These are phyloP conservation scores for Cicer pinnatifidum DNA, from an alignment of 306 rosid species.

Conservation along the genomic window DNA sequence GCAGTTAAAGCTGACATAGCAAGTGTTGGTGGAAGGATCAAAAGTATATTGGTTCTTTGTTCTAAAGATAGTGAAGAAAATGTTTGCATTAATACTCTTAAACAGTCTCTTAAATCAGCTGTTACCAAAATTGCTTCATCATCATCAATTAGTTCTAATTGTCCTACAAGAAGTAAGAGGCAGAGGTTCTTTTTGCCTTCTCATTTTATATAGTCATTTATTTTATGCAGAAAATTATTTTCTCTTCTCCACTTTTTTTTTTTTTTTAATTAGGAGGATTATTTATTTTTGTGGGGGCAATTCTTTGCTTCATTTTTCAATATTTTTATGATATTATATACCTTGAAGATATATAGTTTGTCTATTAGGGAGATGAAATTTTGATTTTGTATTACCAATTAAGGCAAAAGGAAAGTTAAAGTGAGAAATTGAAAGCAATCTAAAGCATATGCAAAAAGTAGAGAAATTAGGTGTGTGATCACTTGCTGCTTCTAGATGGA, in stretches of 20 bases:
- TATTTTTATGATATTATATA: conserved; percentile 33
- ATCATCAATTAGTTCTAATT: conserved; percentile 57
- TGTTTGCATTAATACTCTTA: conserved; percentile 68
- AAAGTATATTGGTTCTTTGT: conserved; percentile 75
- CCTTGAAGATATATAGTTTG: conserved; percentile 8
- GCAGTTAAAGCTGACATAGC: conserved; percentile 86
- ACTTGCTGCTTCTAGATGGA: conserved; percentile 28
- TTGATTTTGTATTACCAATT: conserved; percentile 37
- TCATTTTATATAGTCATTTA: conserved; percentile 52
- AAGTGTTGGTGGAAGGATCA: conserved; percentile 84
- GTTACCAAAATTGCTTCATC: conserved; percentile 63
- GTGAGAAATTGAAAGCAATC: conserved; percentile 5
- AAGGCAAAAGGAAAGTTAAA: conserved; percentile 40
- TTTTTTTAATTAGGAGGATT: conserved; percentile 19
- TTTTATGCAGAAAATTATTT: not conserved
- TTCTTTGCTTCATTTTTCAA: conserved; percentile 39
- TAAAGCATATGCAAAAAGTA: conserved; percentile 21
- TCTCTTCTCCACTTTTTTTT: not conserved
- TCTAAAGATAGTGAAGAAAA: conserved; percentile 59
- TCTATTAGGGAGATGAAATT: conserved; percentile 29
- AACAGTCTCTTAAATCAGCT: conserved; percentile 73
- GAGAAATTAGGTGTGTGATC: conserved; percentile 25
- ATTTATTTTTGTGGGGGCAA: conserved; percentile 26
- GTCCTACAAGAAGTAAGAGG: conserved; percentile 83
- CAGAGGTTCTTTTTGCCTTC: conserved; percentile 95